Conservation (phyloP, 768 basidiomycete species). For the Termitomyces sp. region DNA sequence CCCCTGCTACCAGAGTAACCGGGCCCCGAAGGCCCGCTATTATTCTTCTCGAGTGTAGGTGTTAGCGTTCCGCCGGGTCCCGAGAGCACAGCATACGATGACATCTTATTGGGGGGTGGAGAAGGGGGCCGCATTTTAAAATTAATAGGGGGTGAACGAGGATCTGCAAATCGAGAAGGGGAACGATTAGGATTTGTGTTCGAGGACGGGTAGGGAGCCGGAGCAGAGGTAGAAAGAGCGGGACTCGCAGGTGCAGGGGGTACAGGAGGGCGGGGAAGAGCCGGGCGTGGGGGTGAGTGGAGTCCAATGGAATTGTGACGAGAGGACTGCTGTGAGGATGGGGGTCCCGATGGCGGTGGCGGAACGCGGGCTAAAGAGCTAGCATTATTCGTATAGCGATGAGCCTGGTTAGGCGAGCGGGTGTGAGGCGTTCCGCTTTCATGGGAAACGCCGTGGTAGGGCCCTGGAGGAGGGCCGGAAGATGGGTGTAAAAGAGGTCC, state of each 20-base stretch:
- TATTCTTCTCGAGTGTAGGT: conserved; percentile 19
- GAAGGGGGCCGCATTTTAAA: conserved; percentile 28
- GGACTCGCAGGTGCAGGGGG: conserved; percentile 22
- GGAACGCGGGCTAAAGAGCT: conserved; percentile 16
- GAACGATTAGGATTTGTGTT: conserved; percentile 16
- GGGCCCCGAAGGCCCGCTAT: conserved; percentile 7
- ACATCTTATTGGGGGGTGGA: conserved; percentile 19
- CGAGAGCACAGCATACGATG: conserved; percentile 14
- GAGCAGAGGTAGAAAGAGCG: conserved; percentile 1
- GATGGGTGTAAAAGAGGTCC: conserved; percentile 20
- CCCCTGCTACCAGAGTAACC: conserved; percentile 19
- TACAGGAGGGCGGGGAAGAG: conserved; percentile 15
- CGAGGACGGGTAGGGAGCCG: conserved; percentile 11
- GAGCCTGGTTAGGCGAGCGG: conserved; percentile 39
- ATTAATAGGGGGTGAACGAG: conserved; percentile 23
- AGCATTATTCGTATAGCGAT: conserved; percentile 28
- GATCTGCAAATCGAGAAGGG: conserved; percentile 21
- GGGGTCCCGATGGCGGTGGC: conserved; percentile 7
- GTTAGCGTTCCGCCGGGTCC: conserved; percentile 19
- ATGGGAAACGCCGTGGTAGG: conserved; percentile 20
- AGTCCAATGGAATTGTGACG: conserved; percentile 22
- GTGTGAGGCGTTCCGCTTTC: conserved; percentile 10
- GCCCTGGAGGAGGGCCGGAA: conserved; percentile 18
- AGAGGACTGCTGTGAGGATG: conserved; percentile 17
- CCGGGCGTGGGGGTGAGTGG: conserved; percentile 30